Percentiles rank a stretch among this genome's conserved stretches.
Conservation (phyloP, 2,329 filamentous ascomycete genomes). For the Botrytis tulipae region DNA sequence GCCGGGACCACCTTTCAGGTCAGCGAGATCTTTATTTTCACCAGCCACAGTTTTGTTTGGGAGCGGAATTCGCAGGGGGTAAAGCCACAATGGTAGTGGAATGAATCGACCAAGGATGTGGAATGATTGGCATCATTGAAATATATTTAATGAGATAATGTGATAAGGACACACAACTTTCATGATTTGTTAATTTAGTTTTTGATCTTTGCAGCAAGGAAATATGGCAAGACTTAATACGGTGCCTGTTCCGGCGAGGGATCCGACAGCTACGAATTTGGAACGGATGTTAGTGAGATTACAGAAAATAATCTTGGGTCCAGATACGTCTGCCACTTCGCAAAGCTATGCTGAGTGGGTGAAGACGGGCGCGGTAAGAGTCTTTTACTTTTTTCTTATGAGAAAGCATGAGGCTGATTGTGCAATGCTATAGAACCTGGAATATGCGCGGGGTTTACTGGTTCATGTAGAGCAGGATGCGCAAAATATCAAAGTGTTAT, state of each 20-base stretch:
- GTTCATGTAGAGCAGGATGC: slow-evolving; percentile 70
- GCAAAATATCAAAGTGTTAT: slow-evolving; percentile 55
- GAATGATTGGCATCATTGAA: not conserved
- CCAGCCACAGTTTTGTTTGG: not conserved
- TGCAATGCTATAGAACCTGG: slow-evolving; percentile 57
- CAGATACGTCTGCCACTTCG: slow-evolving; percentile 57
- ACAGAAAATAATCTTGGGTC: slow-evolving; percentile 62
- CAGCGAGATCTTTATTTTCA: not conserved
- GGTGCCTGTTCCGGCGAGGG: slow-evolving; percentile 22
- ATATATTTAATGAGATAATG: not conserved
- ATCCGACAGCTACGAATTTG: slow-evolving; percentile 47
- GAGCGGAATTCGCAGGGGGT: not conserved
- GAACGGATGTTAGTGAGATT: slow-evolving; percentile 64
- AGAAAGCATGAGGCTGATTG: not conserved
- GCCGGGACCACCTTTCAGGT: too few relatives aligned
- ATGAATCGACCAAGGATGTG: not conserved
- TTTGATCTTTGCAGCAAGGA: not conserved
- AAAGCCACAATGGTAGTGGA: slow-evolving; percentile 3
- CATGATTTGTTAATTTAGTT: not conserved
- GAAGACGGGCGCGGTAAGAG: slow-evolving; percentile 51
- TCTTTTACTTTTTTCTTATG: not conserved
- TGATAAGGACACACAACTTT: not conserved
- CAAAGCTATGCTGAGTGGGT: slow-evolving; percentile 62
- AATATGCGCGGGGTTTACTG: slow-evolving; percentile 67
- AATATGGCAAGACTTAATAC: slow-evolving; percentile 35